These are phyloP conservation scores for Tricharina praecox DNA, from an alignment of 495 filamentous ascomycete species.

Conservation along the genomic window DNA sequence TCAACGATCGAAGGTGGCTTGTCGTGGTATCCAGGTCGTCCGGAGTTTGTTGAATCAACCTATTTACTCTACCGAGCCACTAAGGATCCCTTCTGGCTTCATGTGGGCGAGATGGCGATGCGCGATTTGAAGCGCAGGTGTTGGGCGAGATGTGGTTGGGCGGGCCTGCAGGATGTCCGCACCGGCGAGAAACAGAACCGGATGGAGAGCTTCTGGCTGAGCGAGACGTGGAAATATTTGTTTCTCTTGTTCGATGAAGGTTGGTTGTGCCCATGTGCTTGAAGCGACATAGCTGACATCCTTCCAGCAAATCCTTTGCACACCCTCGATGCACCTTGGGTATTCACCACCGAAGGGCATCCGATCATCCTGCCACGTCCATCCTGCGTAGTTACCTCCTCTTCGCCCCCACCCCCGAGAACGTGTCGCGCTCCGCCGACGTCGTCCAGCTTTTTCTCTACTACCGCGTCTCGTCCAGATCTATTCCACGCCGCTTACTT, in stretches of 20 bases:
- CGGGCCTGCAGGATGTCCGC: slow-evolving; percentile 81
- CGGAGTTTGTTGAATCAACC: slow-evolving; percentile 90
- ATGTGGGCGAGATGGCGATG: slow-evolving; percentile 88
- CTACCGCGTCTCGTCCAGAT: slow-evolving; percentile 67
- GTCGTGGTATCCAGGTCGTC: slow-evolving; percentile 84
- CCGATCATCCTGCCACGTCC: slow-evolving; percentile 66
- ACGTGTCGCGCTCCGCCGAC: slow-evolving; percentile 45
- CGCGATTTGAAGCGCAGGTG: slow-evolving; percentile 77
- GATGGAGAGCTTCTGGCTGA: slow-evolving; percentile 98
- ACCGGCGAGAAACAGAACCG: slow-evolving; percentile 80
- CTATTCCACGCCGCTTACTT: slow-evolving; percentile 82
- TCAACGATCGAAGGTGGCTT: slow-evolving; percentile 73
- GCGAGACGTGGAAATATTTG: slow-evolving; percentile 90
- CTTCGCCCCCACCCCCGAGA: slow-evolving; percentile 38
- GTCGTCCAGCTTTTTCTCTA: slow-evolving; percentile 50
- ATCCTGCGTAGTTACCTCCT: slow-evolving; percentile 33
- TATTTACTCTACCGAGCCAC: slow-evolving; percentile 87
- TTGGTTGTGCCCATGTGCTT: slow-evolving; percentile 3
- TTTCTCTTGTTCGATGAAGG: slow-evolving; percentile 63
- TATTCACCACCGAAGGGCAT: slow-evolving; percentile 93
- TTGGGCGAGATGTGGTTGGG: slow-evolving; percentile 89
- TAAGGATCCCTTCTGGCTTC: slow-evolving; percentile 88
- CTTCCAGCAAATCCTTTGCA: slow-evolving; percentile 65
- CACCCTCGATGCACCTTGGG: slow-evolving; percentile 64
- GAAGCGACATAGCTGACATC: slow-evolving; percentile 4